These are phyloP conservation scores for Trichoderma gracile DNA, from an alignment of 2,329 filamentous ascomycete genomes.

Conservation along the genomic window DNA sequence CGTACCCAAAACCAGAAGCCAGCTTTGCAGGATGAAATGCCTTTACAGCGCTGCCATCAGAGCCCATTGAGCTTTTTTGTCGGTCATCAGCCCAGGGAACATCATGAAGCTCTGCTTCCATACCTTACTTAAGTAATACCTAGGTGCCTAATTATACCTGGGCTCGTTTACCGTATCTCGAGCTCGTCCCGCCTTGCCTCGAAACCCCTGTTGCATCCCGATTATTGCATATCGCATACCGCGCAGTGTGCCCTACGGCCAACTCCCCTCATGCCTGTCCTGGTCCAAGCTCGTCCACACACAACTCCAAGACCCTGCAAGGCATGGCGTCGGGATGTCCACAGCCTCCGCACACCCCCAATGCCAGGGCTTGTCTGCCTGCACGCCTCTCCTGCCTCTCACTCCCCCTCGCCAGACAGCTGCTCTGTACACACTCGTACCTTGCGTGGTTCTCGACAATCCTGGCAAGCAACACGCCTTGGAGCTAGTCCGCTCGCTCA, in stretches of 20 bases:
- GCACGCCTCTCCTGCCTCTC: background rate
- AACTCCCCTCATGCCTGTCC: no score
- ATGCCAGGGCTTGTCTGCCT: background rate
- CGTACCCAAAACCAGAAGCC: no score
- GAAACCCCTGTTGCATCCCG: background rate
- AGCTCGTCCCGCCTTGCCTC: no score
- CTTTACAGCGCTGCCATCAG: no score
- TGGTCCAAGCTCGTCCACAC: no score
- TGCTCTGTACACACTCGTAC: slow-evolving; percentile 12
- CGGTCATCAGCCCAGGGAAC: no score
- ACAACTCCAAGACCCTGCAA: slow-evolving; percentile 4
- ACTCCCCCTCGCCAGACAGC: background rate
- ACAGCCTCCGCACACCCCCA: slow-evolving; percentile 12
- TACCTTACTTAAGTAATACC: no score
- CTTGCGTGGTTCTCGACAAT: slow-evolving; percentile 25
- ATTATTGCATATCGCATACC: slow-evolving; percentile 2
- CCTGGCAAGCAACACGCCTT: slow-evolving; percentile 20
- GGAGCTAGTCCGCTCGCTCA: slow-evolving; percentile 26
- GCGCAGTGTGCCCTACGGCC: background rate
- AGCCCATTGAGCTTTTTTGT: no score
- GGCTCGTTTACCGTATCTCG: no score
- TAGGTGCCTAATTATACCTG: no score
- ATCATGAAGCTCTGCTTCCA: no score
- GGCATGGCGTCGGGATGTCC: slow-evolving; percentile 13
- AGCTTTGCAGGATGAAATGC: no score